Percentiles rank a stretch among this genome's conserved stretches.
Conservation (phyloP, 73 alveolate species). For the Blepharisma japonicum region DNA sequence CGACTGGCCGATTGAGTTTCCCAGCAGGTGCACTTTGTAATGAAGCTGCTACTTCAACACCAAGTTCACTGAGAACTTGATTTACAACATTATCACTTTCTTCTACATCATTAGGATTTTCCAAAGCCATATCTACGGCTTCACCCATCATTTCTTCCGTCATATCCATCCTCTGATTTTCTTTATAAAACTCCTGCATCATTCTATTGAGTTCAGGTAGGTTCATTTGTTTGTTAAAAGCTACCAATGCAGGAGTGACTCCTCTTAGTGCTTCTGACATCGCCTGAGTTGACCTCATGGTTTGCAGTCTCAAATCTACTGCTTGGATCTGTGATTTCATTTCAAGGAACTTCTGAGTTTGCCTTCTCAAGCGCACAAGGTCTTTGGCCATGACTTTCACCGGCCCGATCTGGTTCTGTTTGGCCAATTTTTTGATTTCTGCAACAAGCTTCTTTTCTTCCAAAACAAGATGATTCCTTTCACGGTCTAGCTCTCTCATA, state of each 20-base stretch:
- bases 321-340: conserved; percentile 53
- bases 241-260: conserved; percentile 46
- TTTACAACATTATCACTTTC: conserved; percentile 59
- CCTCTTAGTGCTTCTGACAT: conserved; percentile 52
- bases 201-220: conserved; percentile 37
- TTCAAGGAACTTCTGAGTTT: conserved; percentile 46
- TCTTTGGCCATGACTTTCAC: conserved; percentile 71
- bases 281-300: conserved; percentile 54
- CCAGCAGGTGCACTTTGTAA: background rate
- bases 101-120: conserved; percentile 50
- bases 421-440: conserved; percentile 72
- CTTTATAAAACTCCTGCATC: conserved; percentile 50
- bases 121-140: conserved; percentile 64
- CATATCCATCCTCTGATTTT: conserved; percentile 47
- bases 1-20: background rate
- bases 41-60: conserved; percentile 46
- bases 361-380: conserved; percentile 53
- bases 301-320: conserved; percentile 54
- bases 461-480: conserved; percentile 51
- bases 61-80: conserved; percentile 57
- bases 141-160: conserved; percentile 59
- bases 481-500: conserved; percentile 63
- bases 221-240: conserved; percentile 58
- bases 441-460: conserved; percentile 63
- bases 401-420: conserved; percentile 54